phyloP scores from a whole-genome alignment of 177 flowering plant genomes.

The Vitis hybrid region DNA sequence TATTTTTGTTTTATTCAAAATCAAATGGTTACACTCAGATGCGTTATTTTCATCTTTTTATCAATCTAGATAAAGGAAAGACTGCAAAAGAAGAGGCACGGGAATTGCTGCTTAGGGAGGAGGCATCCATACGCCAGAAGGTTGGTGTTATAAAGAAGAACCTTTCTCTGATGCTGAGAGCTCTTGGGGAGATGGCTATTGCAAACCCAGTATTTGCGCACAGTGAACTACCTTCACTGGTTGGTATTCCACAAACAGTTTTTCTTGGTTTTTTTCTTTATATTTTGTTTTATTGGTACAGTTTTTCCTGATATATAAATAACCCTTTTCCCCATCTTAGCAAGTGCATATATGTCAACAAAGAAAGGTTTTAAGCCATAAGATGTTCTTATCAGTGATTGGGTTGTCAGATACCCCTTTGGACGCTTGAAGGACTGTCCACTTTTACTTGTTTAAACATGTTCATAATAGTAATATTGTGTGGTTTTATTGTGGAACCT shows the following conservation, averaged over 20 bases:
- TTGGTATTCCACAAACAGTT: conserved; percentile 27
- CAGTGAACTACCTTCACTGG: conserved; percentile 90
- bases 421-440: no score
- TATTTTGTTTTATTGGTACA: background rate
- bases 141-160: conserved; percentile 65
- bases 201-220: conserved; percentile 88
- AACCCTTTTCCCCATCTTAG: background rate
- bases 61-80: conserved; percentile 69
- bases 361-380: no score
- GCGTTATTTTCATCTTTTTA: conserved; percentile 7
- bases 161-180: conserved; percentile 68
- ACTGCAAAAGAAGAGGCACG: conserved; percentile 96
- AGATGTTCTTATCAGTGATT: no score
- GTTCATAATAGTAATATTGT: no score
- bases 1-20: background rate
- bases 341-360: background rate
- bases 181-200: conserved; percentile 85
- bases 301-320: background rate
- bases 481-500: no score
- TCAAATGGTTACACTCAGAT: background rate
- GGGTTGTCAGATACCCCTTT: no score
- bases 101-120: conserved; percentile 75
- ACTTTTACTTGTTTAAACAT: no score
- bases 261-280: conserved; percentile 5
- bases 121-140: conserved; percentile 71